These are phyloP conservation scores for Populus simonii DNA, from an alignment of 345 rosid species.

Conservation along the genomic window DNA sequence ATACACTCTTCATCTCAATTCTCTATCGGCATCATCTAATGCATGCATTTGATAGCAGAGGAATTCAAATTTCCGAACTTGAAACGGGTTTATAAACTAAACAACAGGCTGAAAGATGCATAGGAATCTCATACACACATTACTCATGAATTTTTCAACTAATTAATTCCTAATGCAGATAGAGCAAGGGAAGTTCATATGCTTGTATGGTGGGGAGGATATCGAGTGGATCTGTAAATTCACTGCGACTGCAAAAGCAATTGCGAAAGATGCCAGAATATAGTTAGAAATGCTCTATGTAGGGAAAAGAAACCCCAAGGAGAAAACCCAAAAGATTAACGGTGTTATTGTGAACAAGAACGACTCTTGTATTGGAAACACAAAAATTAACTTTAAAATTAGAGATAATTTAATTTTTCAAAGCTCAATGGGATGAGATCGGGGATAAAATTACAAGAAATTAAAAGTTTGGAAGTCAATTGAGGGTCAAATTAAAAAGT, in stretches of 20 bases:
- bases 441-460: too few relatives aligned
- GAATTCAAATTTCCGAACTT: not conserved
- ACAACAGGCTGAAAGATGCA: not conserved
- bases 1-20: not conserved
- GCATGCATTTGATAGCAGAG: not conserved
- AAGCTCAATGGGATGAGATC: too few relatives aligned
- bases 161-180: conserved; percentile 9
- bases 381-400: too few relatives aligned
- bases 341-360: conserved; percentile 29
- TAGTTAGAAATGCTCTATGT: conserved; percentile 58
- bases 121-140: not conserved
- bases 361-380: too few relatives aligned
- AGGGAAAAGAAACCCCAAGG: conserved; percentile 64
- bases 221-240: conserved; percentile 60
- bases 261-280: conserved; percentile 41
- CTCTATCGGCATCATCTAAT: not conserved
- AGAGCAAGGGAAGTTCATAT: conserved; percentile 42
- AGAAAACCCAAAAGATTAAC: conserved; percentile 40
- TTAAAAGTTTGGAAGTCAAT: too few relatives aligned
- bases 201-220: conserved; percentile 80
- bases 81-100: not conserved
- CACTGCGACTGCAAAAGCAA: conserved; percentile 30
- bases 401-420: too few relatives aligned
- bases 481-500: too few relatives aligned
- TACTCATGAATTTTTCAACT: not conserved